phyloP scores from a whole-genome alignment of 345 rosid genomes.

The Gossypioides kirkii region DNA sequence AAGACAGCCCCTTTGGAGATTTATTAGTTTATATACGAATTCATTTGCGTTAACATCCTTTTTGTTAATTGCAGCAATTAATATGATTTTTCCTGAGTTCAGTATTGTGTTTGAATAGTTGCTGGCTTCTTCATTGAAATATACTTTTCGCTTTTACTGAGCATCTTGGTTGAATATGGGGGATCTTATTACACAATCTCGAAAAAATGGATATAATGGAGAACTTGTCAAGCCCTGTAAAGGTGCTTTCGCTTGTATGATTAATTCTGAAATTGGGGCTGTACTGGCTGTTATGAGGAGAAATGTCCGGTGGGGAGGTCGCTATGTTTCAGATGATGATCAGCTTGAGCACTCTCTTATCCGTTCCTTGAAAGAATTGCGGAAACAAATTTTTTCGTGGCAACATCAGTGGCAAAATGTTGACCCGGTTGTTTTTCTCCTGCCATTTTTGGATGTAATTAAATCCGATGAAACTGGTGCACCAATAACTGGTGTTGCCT shows the following conservation, averaged over 20 bases:
- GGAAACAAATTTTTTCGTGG: slow-evolving; percentile 64
- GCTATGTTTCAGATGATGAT: slow-evolving; percentile 52
- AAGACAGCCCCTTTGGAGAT: neutral
- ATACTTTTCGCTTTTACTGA: slow-evolving; percentile 10
- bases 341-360: slow-evolving; percentile 74
- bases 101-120: neutral
- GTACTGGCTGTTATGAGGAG: slow-evolving; percentile 81
- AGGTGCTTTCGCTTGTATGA: slow-evolving; percentile 55
- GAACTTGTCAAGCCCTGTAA: slow-evolving; percentile 31
- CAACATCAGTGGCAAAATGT: slow-evolving; percentile 44
- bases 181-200: slow-evolving; percentile 35
- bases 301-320: slow-evolving; percentile 69
- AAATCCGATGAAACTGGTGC: slow-evolving; percentile 77
- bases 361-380: slow-evolving; percentile 59
- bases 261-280: slow-evolving; percentile 66
- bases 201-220: slow-evolving; percentile 28
- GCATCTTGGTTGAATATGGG: slow-evolving; percentile 40
- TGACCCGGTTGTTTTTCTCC: slow-evolving; percentile 52
- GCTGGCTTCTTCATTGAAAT: slow-evolving; percentile 5
- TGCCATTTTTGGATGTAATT: slow-evolving; percentile 71
- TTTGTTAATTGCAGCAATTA: slow-evolving; percentile 4
- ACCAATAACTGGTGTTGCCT: slow-evolving; percentile 75
- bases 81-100: neutral
- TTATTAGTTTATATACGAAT: neutral
- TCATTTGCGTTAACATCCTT: neutral